Conservation (phyloP, 305 asterid species). For the Solanum hybrid region DNA sequence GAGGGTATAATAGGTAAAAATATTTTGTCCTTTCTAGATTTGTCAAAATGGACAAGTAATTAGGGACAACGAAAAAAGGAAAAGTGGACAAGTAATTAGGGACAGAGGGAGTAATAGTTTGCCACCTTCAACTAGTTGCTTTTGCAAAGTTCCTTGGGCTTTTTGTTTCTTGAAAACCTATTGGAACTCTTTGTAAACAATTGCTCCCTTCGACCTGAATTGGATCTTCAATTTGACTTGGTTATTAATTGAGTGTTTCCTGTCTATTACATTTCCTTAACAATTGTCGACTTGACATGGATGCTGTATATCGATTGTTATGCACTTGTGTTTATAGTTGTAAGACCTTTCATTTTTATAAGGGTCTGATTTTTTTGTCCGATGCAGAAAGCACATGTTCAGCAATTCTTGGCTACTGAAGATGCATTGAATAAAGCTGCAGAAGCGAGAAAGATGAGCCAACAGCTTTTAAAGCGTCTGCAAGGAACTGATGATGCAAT, state of each 20-base stretch:
- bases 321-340: neutral
- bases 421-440: slow-evolving; percentile 81
- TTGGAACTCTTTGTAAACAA: neutral
- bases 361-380: neutral
- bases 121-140: neutral
- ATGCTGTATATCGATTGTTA: neutral
- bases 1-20: no score
- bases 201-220: neutral
- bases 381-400: slow-evolving; percentile 44
- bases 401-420: slow-evolving; percentile 68
- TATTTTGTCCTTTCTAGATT: no score
- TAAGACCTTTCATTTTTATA: neutral
- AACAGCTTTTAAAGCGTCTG: slow-evolving; percentile 68
- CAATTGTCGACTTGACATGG: neutral
- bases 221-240: neutral
- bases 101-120: neutral
- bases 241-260: neutral
- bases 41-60: no score
- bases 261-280: neutral
- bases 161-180: neutral
- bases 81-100: no score
- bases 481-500: slow-evolving; percentile 73
- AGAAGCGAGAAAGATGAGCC: slow-evolving; percentile 50
- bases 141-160: neutral
- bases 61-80: no score